These are phyloP conservation scores for Buxus sempervirens DNA, from an alignment of 164 flowering plant genomes.

Conservation along the genomic window DNA sequence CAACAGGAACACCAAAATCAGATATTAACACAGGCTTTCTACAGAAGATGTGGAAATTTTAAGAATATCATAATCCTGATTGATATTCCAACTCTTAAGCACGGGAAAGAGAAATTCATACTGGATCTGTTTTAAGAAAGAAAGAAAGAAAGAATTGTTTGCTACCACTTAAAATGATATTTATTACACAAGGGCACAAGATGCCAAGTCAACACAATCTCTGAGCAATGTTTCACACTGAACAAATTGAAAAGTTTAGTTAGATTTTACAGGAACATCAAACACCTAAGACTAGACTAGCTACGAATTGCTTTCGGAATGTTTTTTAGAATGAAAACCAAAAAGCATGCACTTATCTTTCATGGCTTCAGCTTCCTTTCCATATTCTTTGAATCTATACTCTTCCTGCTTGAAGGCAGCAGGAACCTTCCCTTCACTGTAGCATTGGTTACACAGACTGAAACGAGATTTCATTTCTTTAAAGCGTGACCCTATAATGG, in stretches of 20 bases:
- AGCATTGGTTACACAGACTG: constrained; percentile 82
- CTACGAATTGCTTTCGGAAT: constrained; percentile 33
- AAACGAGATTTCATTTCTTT: constrained; percentile 73
- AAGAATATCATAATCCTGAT: too few relatives aligned
- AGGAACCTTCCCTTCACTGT: constrained; percentile 97
- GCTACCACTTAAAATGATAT: constrained; percentile 11
- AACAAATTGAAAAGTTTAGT: constrained; percentile 22
- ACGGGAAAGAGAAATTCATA: neutral
- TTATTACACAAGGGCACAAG: constrained; percentile 35
- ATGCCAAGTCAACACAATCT: constrained; percentile 25
- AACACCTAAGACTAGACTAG: constrained; percentile 17
- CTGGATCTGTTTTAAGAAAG: constrained; percentile 8
- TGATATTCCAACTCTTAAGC: neutral
- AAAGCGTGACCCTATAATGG: constrained; percentile 89
- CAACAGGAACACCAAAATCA: neutral
- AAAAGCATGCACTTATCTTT: constrained; percentile 89
- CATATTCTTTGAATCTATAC: constrained; percentile 81
- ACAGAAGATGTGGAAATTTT: neutral
- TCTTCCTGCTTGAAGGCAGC: constrained; percentile 68
- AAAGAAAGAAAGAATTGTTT: constrained; percentile 16
- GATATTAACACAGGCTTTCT: neutral
- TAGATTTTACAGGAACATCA: constrained; percentile 30
- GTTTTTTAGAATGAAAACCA: constrained; percentile 44
- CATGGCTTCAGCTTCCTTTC: constrained; percentile 68
- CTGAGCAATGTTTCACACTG: constrained; percentile 39